Evolutionary conservation across 495 filamentous ascomycete species (phyloP).

Genomic region (Aspergillus bertholletiae): DNA sequence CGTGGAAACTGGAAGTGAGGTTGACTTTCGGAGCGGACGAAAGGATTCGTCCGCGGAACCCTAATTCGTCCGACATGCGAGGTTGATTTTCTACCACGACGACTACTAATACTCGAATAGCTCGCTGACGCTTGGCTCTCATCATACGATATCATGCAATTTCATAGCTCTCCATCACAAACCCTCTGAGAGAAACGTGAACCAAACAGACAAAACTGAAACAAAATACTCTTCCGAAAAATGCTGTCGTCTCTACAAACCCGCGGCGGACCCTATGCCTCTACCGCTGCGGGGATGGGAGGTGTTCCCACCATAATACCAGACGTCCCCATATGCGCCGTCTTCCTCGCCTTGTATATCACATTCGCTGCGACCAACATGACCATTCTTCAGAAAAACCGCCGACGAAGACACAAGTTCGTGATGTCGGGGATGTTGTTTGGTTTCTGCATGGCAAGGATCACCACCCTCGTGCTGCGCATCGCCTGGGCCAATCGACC

Average conservation of each 20-base stretch:
- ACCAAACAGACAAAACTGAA: too few relatives aligned
- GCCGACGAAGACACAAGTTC: slow-evolving; percentile 60
- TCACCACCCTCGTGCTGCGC: slow-evolving; percentile 61
- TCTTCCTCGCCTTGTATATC: slow-evolving; percentile 66
- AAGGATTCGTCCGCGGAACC: slow-evolving; percentile 10
- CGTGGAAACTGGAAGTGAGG: too few relatives aligned
- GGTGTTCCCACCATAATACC: slow-evolving; percentile 49
- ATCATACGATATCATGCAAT: too few relatives aligned
- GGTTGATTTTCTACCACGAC: too few relatives aligned
- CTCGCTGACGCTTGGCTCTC: too few relatives aligned
- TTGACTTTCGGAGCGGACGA: slow-evolving; percentile 8
- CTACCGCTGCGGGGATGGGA: slow-evolving; percentile 51
- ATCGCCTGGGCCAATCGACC: slow-evolving; percentile 46
- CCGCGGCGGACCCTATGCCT: slow-evolving; percentile 36
- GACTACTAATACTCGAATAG: too few relatives aligned
- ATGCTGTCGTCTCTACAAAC: slow-evolving; percentile 8
- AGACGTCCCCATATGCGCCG: slow-evolving; percentile 62
- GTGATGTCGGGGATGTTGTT: slow-evolving; percentile 64
- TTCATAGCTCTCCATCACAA: too few relatives aligned
- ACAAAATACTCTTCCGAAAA: too few relatives aligned
- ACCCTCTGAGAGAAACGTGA: too few relatives aligned
- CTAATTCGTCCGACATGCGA: neutral
- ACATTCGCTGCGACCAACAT: slow-evolving; percentile 58
- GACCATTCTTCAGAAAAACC: slow-evolving; percentile 61
- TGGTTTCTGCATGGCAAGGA: slow-evolving; percentile 75